Evolutionary conservation across 495 filamentous ascomycete genomes (phyloP), one percentile per base, ranked within the genome.

Genomic region (Aspergillus haitiensis): DNA sequence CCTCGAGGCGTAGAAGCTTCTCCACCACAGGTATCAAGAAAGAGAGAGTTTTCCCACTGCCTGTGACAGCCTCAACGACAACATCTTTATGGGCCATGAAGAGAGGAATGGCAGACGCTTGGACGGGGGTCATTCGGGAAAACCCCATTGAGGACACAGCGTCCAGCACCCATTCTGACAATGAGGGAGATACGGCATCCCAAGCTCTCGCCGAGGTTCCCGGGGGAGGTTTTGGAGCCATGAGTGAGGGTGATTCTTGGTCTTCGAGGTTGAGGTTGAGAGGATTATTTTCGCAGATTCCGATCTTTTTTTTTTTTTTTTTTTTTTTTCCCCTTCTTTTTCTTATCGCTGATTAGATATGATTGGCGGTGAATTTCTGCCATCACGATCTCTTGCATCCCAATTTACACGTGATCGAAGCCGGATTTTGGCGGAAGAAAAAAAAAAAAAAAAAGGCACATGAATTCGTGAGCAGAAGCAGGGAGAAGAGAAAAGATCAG

Each of bases 1-100:
- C 90, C 49, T 86, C 84, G 27, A 85, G 68, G 35, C 88, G 85
- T 48, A 98, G 75, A 27, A 98, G 80, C 61, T 88, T 89, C 70
- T 97, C 91, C 11, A 97, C 81, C 2, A 97, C 76, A 0, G 94
- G 94, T 31, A 98, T 89, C 48, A 98, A 73, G 66, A 94, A 98
- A 2, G 92, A 88, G 44, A 97, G 75, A 0, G 94, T 98, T 74
- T 98, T 98, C 46, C 94, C 94, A 68, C 89, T 94, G 7, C 95
- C 94, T 3, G 94, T 98, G 7, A 97, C 94, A 2, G 94, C 95
- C 71, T 97, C 93, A 32, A 97, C 93, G 3, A 98, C 93, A 0
- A 98, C 93, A 75, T 98, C 94, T 66, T 97, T 97, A 72, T 98
- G 91, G 7, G 86, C 87, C 75, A 91, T 86, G 72, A 97, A 96